Evolutionary conservation across 345 rosid species (phyloP).

Genomic region (Aquilaria sinensis): DNA sequence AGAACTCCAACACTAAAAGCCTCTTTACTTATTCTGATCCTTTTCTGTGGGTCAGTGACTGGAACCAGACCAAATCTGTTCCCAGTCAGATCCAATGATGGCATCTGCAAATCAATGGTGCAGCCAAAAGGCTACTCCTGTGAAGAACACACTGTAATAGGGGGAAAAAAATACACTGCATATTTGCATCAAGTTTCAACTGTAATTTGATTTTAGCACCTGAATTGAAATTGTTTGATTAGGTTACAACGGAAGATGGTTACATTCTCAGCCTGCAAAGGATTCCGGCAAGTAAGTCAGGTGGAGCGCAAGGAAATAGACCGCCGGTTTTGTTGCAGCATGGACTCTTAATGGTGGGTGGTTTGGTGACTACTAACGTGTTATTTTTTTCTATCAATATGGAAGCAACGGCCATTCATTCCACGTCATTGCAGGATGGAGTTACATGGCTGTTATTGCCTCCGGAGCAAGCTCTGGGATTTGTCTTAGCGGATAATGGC

Average conservation of each 20-base stretch:
- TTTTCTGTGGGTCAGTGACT: constrained; percentile 21
- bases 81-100: constrained; percentile 1
- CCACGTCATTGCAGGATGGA: constrained; percentile 35
- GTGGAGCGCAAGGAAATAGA: constrained; percentile 16
- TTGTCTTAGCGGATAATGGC: constrained; percentile 49
- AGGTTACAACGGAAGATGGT: constrained; percentile 58
- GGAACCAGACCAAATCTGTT: constrained; percentile 9
- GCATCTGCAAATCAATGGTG: constrained; percentile 26
- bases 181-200: background rate
- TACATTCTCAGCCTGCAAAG: constrained; percentile 52
- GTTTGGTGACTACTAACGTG: background rate
- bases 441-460: constrained; percentile 34
- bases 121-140: constrained; percentile 29
- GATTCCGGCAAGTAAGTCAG: constrained; percentile 34
- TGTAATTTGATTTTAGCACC: background rate
- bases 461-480: constrained; percentile 32
- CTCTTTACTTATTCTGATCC: constrained; percentile 7
- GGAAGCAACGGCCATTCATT: background rate
- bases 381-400: background rate
- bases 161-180: background rate
- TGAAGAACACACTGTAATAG: constrained; percentile 31
- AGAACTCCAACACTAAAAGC: constrained; percentile 10
- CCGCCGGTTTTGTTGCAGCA: constrained; percentile 51
- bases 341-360: constrained; percentile 36
- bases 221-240: constrained; percentile 5